phyloP scores from a whole-genome alignment of 768 basidiomycete genomes.

The Russula sp. region DNA sequence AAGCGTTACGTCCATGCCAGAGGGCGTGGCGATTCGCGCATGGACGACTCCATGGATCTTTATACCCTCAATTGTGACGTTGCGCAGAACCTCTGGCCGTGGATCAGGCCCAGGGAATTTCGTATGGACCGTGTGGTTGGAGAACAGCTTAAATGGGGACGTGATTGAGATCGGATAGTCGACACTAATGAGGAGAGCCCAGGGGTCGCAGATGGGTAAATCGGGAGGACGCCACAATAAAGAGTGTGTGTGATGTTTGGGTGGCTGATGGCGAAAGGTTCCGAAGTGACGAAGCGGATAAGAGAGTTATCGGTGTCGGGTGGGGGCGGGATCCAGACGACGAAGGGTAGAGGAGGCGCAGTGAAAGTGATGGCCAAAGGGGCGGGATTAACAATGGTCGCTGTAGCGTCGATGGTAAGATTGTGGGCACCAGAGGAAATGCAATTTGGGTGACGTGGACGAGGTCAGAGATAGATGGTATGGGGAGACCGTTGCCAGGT shows the following conservation, averaged over 20 bases:
- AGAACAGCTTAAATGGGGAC: too few species aligned
- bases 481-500: conserved; percentile 45
- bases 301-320: conserved; percentile 17
- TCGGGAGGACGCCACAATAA: conserved; percentile 50
- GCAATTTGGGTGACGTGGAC: conserved; percentile 48
- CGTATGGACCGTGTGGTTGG: too few species aligned
- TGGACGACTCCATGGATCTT: conserved; percentile 26
- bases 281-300: conserved; percentile 47
- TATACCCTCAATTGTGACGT: too few species aligned
- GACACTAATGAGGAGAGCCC: conserved; percentile 48
- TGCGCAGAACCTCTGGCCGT: too few species aligned
- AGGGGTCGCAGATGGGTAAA: conserved; percentile 36
- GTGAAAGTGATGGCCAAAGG: conserved; percentile 46
- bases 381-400: conserved; percentile 43
- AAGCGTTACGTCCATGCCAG: conserved; percentile 43
- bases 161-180: conserved; percentile 30
- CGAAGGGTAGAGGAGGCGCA: conserved; percentile 56
- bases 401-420: conserved; percentile 38
- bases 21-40: too few species aligned
- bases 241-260: conserved; percentile 62
- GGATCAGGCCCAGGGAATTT: too few species aligned
- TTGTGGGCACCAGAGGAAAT: conserved; percentile 34
- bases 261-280: conserved; percentile 54
- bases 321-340: conserved; percentile 43
- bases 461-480: conserved; percentile 54